These are phyloP conservation scores for Persicaria tinctoria DNA, from an alignment of 148 eudicot species.

Conservation along the genomic window DNA sequence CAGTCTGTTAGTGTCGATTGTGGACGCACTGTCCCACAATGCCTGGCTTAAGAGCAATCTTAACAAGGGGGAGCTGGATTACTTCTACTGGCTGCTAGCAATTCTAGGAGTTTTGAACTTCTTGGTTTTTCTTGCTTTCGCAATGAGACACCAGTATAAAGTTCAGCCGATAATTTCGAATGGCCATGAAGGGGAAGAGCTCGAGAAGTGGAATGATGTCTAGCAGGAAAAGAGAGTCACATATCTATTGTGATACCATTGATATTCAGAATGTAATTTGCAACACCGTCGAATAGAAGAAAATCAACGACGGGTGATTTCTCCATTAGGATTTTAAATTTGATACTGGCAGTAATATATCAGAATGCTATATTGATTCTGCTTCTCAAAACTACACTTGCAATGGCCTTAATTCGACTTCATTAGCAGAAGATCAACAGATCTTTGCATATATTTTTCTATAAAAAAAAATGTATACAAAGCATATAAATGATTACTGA, in stretches of 20 bases:
- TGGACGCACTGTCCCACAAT: constrained; percentile 28
- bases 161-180: constrained; percentile 19
- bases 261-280: too few species aligned
- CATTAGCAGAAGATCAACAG: too few species aligned
- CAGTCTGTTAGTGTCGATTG: constrained; percentile 45
- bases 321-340: too few species aligned
- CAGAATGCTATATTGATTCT: too few species aligned
- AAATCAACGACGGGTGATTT: background rate
- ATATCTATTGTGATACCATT: background rate
- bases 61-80: constrained; percentile 37
- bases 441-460: too few species aligned
- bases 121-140: constrained; percentile 30
- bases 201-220: constrained; percentile 25
- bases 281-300: too few species aligned
- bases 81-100: constrained; percentile 59
- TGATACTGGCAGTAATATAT: too few species aligned
- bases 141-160: constrained; percentile 52
- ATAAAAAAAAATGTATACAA: too few species aligned
- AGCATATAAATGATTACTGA: too few species aligned
- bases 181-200: constrained; percentile 21
- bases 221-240: constrained; percentile 4
- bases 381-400: too few species aligned
- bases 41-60: constrained; percentile 50
- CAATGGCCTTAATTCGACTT: too few species aligned
- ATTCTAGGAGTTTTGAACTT: constrained; percentile 40